Conservation (phyloP, 1,284 basidiomycete species). For the Chalciporus sp. region DNA sequence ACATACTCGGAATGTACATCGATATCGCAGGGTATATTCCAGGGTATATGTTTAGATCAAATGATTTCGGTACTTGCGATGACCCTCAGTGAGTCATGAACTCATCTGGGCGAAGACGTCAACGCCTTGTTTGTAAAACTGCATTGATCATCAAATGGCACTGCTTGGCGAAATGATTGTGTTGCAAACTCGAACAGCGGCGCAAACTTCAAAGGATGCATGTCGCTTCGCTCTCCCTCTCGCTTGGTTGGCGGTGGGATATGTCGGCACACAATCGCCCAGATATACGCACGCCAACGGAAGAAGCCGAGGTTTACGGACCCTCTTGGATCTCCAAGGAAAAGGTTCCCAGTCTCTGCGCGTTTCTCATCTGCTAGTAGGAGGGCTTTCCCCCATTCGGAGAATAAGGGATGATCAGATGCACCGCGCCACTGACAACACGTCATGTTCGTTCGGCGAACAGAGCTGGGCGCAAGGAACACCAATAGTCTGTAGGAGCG, state of each 20-base stretch:
- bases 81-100: neutral
- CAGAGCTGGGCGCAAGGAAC: neutral
- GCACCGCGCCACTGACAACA: neutral
- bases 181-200: no score
- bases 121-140: neutral
- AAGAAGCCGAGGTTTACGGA: no score
- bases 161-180: neutral
- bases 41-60: neutral
- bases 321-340: neutral
- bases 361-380: no score
- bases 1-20: neutral
- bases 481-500: neutral
- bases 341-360: no score
- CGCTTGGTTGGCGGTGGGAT: no score
- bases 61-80: neutral
- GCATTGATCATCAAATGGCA: no score
- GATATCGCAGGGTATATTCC: neutral
- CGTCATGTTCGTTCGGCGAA: neutral
- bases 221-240: no score
- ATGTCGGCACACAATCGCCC: no score
- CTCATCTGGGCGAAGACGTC: neutral
- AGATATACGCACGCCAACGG: no score
- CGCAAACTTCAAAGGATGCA: no score
- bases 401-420: no score
- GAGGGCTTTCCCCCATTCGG: no score